phyloP scores from a whole-genome alignment of 371 early-diverging fungal species.

The Mucor racemosus region DNA sequence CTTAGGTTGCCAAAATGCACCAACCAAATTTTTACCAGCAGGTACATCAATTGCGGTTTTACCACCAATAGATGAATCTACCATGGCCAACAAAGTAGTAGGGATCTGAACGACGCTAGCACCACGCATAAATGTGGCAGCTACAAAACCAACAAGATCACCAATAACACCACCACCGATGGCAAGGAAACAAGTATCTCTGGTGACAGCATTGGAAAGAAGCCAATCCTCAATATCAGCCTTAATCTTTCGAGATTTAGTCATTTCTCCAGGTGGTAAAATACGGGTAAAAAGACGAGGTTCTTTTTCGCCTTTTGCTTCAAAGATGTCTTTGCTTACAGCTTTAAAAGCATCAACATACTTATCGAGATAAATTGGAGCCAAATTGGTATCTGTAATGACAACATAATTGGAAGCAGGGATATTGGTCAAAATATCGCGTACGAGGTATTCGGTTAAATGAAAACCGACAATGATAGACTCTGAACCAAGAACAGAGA shows the following conservation, averaged over 20 bases:
- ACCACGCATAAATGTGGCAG: constrained; percentile 98
- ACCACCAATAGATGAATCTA: constrained; percentile 97
- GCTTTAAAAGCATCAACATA: constrained; percentile 54
- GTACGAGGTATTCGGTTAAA: constrained; percentile 74
- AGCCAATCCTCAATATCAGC: constrained; percentile 92
- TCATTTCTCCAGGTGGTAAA: constrained; percentile 89
- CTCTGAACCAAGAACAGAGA: constrained; percentile 87
- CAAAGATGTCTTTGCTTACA: constrained; percentile 34
- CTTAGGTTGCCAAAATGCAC: constrained; percentile 96
- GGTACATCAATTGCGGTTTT: constrained; percentile 97
- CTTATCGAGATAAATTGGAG: constrained; percentile 71
- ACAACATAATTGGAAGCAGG: constrained; percentile 88
- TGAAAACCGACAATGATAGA: constrained; percentile 88
- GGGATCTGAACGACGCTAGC: constrained; percentile 94
- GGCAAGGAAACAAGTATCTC: constrained; percentile 93
- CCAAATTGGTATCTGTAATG: constrained; percentile 89
- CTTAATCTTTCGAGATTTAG: constrained; percentile 90
- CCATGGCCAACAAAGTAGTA: constrained; percentile 97
- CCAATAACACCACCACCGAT: constrained; percentile 98
- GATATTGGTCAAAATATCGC: constrained; percentile 75
- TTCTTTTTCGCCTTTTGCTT: constrained; percentile 22
- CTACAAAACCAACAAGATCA: constrained; percentile 94
- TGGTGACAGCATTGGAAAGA: constrained; percentile 82
- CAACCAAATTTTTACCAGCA: constrained; percentile 95
- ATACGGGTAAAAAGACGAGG: constrained; percentile 81